Conservation (phyloP, 768 basidiomycete genomes). For the Amanita exitialis region DNA sequence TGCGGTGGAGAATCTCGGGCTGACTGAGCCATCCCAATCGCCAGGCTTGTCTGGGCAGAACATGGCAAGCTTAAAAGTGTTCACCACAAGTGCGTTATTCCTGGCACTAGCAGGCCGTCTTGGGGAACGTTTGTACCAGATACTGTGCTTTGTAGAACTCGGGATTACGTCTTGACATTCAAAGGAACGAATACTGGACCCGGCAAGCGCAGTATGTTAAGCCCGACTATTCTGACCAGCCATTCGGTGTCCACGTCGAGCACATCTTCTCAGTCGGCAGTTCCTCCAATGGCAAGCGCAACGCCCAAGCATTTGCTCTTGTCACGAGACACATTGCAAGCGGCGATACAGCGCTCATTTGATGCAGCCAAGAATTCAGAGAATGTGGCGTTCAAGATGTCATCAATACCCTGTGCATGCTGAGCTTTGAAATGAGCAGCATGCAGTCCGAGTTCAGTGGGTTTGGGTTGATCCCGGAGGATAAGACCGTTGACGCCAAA, state of each 20-base stretch:
- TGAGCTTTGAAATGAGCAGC: slow-evolving; percentile 90
- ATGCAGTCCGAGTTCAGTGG: slow-evolving; percentile 55
- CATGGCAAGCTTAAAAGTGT: slow-evolving; percentile 78
- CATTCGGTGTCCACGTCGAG: slow-evolving; percentile 28
- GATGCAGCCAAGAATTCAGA: slow-evolving; percentile 80
- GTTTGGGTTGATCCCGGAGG: slow-evolving; percentile 18
- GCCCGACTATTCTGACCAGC: slow-evolving; percentile 22
- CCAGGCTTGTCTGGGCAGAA: slow-evolving; percentile 86
- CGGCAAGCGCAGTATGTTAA: slow-evolving; percentile 20
- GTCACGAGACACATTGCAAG: slow-evolving; percentile 67
- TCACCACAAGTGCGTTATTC: slow-evolving; percentile 68
- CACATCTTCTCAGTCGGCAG: slow-evolving; percentile 1
- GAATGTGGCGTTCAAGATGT: slow-evolving; percentile 79
- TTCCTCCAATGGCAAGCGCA: background rate
- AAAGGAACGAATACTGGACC: slow-evolving; percentile 32
- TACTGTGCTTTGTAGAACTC: slow-evolving; percentile 87
- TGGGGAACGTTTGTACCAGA: slow-evolving; percentile 83
- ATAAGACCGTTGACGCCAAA: slow-evolving; percentile 34
- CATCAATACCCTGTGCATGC: slow-evolving; percentile 62
- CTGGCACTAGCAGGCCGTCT: slow-evolving; percentile 80
- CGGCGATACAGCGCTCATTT: slow-evolving; percentile 73
- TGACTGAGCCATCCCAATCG: slow-evolving; percentile 40
- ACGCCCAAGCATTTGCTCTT: slow-evolving; percentile 48
- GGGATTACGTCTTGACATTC: slow-evolving; percentile 78
- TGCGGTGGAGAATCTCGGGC: slow-evolving; percentile 60